A percentile compares a stretch with the other conserved stretches of the same genome.
phyloP scores from a whole-genome alignment of 805 yeast genomes.

The Starmerella vaccinii region DNA sequence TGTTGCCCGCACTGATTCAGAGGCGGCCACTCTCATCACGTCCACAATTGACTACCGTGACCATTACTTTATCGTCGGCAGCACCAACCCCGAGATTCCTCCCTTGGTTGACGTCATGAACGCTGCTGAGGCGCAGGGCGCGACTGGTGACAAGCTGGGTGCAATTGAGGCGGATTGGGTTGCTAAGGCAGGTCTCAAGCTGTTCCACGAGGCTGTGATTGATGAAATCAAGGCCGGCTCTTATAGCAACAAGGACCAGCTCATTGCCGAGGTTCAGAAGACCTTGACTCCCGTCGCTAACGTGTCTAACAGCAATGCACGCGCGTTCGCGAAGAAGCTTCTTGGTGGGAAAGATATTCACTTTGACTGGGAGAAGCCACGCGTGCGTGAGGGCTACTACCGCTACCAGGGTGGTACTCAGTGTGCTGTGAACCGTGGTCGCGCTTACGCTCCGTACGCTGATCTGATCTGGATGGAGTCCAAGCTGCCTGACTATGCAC shows the following conservation, averaged over 20 bases:
- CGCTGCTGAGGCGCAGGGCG: conserved; percentile 69
- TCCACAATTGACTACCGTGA: conserved; percentile 91
- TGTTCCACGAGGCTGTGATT: conserved; percentile 83
- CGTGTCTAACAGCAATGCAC: conserved; percentile 70
- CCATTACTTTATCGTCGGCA: conserved; percentile 82
- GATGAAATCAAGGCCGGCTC: conserved; percentile 62
- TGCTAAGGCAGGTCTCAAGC: conserved; percentile 67
- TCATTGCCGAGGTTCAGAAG: conserved; percentile 54
- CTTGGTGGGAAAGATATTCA: conserved; percentile 52
- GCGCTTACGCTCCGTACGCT: conserved; percentile 89
- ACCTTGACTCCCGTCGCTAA: conserved; percentile 66
- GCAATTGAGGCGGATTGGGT: conserved; percentile 75
- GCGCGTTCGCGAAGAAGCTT: conserved; percentile 59
- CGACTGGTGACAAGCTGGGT: conserved; percentile 59
- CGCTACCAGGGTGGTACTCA: conserved; percentile 93
- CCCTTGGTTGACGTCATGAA: conserved; percentile 69
- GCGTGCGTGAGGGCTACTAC: conserved; percentile 95
- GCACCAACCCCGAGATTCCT: conserved; percentile 72
- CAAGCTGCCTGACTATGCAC: conserved; percentile 83
- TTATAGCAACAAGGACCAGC: conserved; percentile 49
- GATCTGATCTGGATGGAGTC: conserved; percentile 98
- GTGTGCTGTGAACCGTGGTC: conserved; percentile 94
- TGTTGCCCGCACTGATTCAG: conserved; percentile 95
- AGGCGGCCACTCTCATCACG: conserved; percentile 90
- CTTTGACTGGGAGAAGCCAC: conserved; percentile 91